A percentile compares a stretch with the other conserved stretches of the same genome.
These are phyloP conservation scores for Allantophomopsis lycopodina DNA, from an alignment of 2,329 filamentous ascomycete species.

Conservation along the genomic window DNA sequence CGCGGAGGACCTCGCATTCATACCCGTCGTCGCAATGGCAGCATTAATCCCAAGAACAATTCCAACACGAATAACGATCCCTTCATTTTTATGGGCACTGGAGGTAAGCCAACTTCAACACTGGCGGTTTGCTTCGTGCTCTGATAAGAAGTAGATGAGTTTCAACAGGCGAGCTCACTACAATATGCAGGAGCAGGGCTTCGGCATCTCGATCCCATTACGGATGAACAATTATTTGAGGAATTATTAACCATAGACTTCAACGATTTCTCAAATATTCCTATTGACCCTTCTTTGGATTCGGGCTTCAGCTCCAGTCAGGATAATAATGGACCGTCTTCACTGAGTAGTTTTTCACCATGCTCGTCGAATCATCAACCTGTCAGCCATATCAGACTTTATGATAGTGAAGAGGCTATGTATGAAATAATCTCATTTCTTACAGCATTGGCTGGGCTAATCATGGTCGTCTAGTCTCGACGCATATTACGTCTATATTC, in stretches of 20 bases:
- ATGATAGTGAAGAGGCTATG: constrained; percentile 4
- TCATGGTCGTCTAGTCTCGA: constrained; percentile 19
- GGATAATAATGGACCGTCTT: neutral
- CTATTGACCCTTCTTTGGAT: neutral
- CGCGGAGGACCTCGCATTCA: constrained; percentile 4
- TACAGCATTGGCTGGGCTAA: constrained; percentile 4
- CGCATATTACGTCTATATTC: constrained; percentile 34
- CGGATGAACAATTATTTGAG: constrained; percentile 22
- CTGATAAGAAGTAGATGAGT: constrained; percentile 3
- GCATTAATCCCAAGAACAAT: neutral
- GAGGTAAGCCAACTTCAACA: neutral
- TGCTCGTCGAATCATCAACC: constrained; percentile 1
- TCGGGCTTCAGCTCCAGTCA: neutral
- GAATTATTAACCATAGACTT: neutral
- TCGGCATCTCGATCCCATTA: constrained; percentile 26
- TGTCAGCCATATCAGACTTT: constrained; percentile 1
- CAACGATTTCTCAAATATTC: neutral
- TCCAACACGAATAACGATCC: neutral
- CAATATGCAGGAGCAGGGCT: constrained; percentile 30
- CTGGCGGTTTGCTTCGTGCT: neutral
- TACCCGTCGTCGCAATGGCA: no score
- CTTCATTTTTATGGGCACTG: neutral
- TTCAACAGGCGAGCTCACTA: constrained; percentile 12
- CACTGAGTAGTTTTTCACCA: neutral
- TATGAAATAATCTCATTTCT: constrained; percentile 1